Evolutionary conservation across 2,329 filamentous ascomycete species (phyloP), one percentile per base, ranked within the genome.

Genomic region (Clonostachys chloroleuca): DNA sequence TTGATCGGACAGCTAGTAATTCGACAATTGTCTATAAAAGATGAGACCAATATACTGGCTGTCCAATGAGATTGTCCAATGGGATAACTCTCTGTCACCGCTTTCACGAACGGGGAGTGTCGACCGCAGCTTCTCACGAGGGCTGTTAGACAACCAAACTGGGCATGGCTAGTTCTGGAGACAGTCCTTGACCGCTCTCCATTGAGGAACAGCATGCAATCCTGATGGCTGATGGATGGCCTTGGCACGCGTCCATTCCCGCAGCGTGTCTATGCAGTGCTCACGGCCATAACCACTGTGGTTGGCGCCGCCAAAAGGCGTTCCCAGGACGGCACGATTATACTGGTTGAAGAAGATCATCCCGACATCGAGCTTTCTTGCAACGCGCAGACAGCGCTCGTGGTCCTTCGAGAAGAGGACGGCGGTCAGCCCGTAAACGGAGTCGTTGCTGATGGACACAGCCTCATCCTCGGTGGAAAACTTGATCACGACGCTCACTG

Each of bases 321-420:
- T 61, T 6, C 49, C 59, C 36, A 70, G 54, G 47, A 70, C 67
- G 49, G 61, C 57, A 14, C 66, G 50, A 46, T 60, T 65, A 42
- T 69, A 58, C 41, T 63, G 66, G 52, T 88, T 88, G 59, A 88
- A 78, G 70, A 83, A 45, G 7, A 45, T 37, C 9, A 37, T 45
- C 4, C 43, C 43, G 17, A 37, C 43, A 20, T 45, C 40, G n/a
- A 45, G 43, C 12, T 34, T 37, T 10, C 40, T 45, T 20, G 43
- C 43, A n/a, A 45, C 43, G 12, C 43, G 43, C 17, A 45, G 16
- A 37, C 34, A 24, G 43, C 40, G 34, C 16, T 34, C 8, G 36
- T 87, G 34, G 34, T 45, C 16, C 16, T 20, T 39, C 12, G 43
- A 39, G 17, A 39, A 37, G 8, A 45, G 13, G 20, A 37, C 35